phyloP scores from a whole-genome alignment of 2,329 filamentous ascomycete genomes.

The Penicillium expansum region DNA sequence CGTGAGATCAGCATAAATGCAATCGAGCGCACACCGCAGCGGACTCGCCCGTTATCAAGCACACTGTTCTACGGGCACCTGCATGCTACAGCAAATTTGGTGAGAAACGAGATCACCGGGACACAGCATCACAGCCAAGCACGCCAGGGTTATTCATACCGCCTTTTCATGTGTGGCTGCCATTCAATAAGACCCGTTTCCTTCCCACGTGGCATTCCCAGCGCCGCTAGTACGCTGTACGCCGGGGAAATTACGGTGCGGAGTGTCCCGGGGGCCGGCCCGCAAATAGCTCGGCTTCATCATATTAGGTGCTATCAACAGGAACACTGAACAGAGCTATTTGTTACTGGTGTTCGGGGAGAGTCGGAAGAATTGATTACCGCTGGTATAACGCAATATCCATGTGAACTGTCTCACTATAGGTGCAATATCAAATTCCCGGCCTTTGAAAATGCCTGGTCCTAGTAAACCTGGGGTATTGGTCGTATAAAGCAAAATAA shows the following conservation, averaged over 20 bases:
- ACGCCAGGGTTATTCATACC: constrained; percentile 12
- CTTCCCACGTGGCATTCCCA: constrained; percentile 20
- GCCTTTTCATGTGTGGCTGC: constrained; percentile 12
- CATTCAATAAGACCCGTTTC: constrained; percentile 10
- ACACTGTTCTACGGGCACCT: constrained; percentile 3
- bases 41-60: background rate
- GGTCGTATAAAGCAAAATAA: background rate
- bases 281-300: constrained; percentile 3
- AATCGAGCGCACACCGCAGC: constrained; percentile 14
- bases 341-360: background rate
- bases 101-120: background rate
- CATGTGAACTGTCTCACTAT: background rate
- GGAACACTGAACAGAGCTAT: background rate
- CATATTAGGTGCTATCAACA: background rate
- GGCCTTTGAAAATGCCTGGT: background rate
- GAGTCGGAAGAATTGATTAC: background rate
- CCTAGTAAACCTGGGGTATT: background rate
- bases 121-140: constrained; percentile 4
- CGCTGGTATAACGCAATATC: constrained; percentile 4
- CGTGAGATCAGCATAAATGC: constrained; percentile 1
- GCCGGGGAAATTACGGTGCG: background rate
- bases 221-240: background rate
- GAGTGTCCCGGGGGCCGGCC: background rate
- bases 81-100: constrained; percentile 1
- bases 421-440: background rate